A percentile compares a stretch with the other conserved stretches of the same genome.
phyloP scores from a whole-genome alignment of 2,329 filamentous ascomycete species.

The Alternaria ethzedia region DNA sequence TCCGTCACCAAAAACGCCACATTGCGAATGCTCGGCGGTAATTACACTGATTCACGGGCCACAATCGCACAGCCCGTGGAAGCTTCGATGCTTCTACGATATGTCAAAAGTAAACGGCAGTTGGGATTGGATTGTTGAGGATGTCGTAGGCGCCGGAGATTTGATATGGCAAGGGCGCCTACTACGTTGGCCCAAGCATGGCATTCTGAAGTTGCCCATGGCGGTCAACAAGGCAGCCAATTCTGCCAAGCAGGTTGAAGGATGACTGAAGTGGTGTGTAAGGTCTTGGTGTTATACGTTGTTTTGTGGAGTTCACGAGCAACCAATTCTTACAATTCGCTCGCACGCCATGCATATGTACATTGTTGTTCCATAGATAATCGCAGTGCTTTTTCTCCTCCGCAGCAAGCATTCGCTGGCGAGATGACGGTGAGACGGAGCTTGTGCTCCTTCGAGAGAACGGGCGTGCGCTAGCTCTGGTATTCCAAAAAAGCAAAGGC shows the following conservation, averaged over 20 bases:
- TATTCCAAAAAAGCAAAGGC: neutral
- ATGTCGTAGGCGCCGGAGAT: neutral
- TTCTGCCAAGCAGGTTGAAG: neutral
- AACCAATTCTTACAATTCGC: neutral
- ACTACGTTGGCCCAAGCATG: neutral
- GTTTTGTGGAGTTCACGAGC: neutral
- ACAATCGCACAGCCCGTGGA: neutral
- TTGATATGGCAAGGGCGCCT: neutral
- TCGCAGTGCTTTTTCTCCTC: neutral
- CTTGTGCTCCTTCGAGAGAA: neutral
- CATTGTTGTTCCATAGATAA: neutral
- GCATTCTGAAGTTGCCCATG: neutral
- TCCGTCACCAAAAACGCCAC: neutral
- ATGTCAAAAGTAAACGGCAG: neutral
- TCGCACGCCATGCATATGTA: neutral
- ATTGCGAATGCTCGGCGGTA: neutral
- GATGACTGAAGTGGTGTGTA: neutral
- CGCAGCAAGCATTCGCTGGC: neutral
- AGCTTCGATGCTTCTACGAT: neutral
- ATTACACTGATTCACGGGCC: neutral
- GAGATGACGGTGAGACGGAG: neutral
- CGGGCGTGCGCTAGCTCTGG: neutral
- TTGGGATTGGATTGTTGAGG: neutral
- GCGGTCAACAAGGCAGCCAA: neutral
- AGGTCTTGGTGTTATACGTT: neutral